Base-by-base conservation (phyloP, 345 rosid species). In the Pistacia integerrima region DNA sequence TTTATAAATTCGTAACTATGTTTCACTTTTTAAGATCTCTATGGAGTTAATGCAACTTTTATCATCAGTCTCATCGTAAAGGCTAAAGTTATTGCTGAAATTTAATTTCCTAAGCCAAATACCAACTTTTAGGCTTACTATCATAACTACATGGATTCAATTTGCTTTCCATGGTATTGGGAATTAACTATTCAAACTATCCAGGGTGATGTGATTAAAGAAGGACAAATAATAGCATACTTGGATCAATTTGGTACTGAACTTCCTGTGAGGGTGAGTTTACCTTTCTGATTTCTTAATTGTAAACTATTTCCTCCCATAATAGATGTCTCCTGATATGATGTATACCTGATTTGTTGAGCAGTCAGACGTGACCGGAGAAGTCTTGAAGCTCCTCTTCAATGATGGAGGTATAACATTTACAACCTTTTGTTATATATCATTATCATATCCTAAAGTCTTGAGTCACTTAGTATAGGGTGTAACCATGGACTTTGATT, bases 311-410 rank as follows among this genome's bases (percentile, higher is more conserved):
- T 54, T 48, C 44, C 20, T 59, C 66, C 33, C 25, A 72, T 49
- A 11, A 52, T 57, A 64, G 41, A 58, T 72, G 60, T 58, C 64
- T 69, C 57, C 52, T 70, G 66, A 14, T 57, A 20, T n/a, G 64
- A n/a, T 70, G 58, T 67, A 72, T 7, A 6, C 46, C 54, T 76
- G 54, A 76, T 81, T 36, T 60, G 25, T 73, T 84, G 87, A 85
- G 76, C 97, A 96, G 99, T 89, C 99, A 1, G 93, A 90, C 83
- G 92, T 87, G 60, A 93, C 92, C 70, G 99, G 98, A 57, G 94
- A 92, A 86, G 89, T 93, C 82, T 77, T 96, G 55, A 93, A 92
- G 92, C 77, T 96, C 78, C 90, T 96, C 69, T 83, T 88, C 28
- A 78, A 88, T 67, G 97, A 93, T 58, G 98, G 97, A 93, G 98